These are phyloP conservation scores for Urochloa ruziziensis DNA, from an alignment of 176 grass and related monocot species.

Conservation along the genomic window DNA sequence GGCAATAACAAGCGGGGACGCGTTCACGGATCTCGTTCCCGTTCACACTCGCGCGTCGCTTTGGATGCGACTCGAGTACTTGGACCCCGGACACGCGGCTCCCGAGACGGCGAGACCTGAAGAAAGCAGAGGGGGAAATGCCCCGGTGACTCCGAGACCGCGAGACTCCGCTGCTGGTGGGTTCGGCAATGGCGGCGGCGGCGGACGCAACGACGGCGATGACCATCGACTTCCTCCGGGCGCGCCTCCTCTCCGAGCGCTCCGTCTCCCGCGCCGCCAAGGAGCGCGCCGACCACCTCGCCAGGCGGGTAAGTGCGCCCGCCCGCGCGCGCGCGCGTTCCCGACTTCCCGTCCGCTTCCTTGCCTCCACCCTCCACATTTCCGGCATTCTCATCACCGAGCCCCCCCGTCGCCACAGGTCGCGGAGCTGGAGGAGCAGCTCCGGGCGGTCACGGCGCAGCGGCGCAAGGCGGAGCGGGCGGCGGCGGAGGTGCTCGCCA, in stretches of 20 bases:
- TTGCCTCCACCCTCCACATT: neutral
- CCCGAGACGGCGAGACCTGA: neutral
- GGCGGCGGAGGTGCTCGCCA: conserved; percentile 28
- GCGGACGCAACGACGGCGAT: conserved; percentile 62
- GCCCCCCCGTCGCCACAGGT: conserved; percentile 7
- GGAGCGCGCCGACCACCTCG: conserved; percentile 81
- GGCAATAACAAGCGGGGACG: neutral
- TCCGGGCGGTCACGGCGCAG: conserved; percentile 36
- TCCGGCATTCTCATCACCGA: neutral
- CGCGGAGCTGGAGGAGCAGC: conserved; percentile 50
- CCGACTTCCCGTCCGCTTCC: neutral
- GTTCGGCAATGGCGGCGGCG: conserved; percentile 48
- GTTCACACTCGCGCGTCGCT: too few species aligned
- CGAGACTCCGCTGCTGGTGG: neutral
- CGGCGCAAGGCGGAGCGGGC: conserved; percentile 77
- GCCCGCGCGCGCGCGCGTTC: neutral
- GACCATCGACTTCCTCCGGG: conserved; percentile 98
- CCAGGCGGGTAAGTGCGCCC: conserved; percentile 43
- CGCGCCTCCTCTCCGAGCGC: conserved; percentile 91
- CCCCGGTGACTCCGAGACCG: neutral
- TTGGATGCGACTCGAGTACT: conserved; percentile 11
- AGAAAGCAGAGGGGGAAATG: neutral
- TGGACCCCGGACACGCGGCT: neutral
- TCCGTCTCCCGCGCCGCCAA: conserved; percentile 82
- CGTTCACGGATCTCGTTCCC: too few species aligned